phyloP scores from a whole-genome alignment of 1,284 basidiomycete species.

The Cerrena zonata region DNA sequence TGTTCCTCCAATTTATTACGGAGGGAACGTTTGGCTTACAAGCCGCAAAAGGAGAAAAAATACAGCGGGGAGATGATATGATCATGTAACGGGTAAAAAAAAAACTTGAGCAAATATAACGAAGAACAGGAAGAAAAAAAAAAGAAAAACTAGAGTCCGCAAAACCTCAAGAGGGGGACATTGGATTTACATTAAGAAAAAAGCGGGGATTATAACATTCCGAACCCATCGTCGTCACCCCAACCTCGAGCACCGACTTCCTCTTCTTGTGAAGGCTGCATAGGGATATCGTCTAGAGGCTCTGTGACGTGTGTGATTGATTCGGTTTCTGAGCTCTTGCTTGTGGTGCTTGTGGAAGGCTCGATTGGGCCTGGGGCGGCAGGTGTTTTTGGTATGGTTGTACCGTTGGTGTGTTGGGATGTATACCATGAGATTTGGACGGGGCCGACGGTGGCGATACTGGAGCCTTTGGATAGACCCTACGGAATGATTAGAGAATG shows the following conservation, averaged over 20 bases:
- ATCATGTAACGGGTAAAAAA: too few relatives aligned
- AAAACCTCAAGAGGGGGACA: too few relatives aligned
- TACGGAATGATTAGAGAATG: slow-evolving; percentile 23
- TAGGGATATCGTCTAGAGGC: slow-evolving; percentile 12
- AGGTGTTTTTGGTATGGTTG: slow-evolving; percentile 3
- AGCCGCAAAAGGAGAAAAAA: too few relatives aligned
- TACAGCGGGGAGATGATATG: too few relatives aligned
- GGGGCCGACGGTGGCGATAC: slow-evolving; percentile 57
- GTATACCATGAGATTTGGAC: slow-evolving; percentile 63
- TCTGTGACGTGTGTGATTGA: slow-evolving; percentile 8
- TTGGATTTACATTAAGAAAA: too few relatives aligned
- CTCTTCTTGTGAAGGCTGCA: slow-evolving; percentile 37
- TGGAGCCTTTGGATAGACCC: slow-evolving; percentile 63
- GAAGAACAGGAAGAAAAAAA: too few relatives aligned
- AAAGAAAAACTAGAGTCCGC: too few relatives aligned
- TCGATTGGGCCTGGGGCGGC: slow-evolving; percentile 15
- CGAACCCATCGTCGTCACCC: slow-evolving; percentile 65
- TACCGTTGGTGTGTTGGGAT: slow-evolving; percentile 22
- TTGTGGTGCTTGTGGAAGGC: not conserved
- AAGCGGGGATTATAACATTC: slow-evolving; percentile 38
- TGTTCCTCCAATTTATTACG: too few relatives aligned
- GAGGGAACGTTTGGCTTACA: too few relatives aligned
- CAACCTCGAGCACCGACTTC: slow-evolving; percentile 54
- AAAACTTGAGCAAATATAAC: too few relatives aligned
- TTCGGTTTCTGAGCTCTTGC: not conserved